Evolutionary conservation across 371 early-diverging fungal genomes (phyloP), one percentile per base, ranked within the genome.

Genomic region (Furculomyces boomerangus): DNA sequence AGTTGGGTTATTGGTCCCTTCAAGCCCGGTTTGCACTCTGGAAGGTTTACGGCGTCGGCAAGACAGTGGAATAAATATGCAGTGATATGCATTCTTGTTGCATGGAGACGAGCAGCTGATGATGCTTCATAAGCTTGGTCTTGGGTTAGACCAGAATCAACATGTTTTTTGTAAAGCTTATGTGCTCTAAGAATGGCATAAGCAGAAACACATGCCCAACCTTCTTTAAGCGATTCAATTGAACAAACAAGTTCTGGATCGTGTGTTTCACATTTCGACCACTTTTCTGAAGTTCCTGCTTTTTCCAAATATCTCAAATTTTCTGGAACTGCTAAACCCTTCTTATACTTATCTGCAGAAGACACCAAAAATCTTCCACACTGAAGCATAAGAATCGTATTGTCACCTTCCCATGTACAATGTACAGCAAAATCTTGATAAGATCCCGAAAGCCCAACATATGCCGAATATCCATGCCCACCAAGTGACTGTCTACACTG

Each of bases 361-460:
- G 74, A 71, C 50, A 93, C 81, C 55, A 93, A 71, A 62, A 88
- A 93, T 58, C 93, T 81, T 44, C 91, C 91, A 29, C 85, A 75
- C 63, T 93, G 93, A 51, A 90, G 76, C 2, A 88, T 86, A 65
- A 90, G 70, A 49, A 92, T 86, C 52, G 90, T 90, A 65, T 90
- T 90, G 68, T 86, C 87, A 58, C 86, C 86, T 63, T 86, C 91
- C 91, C 90, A 89, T 30, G 91, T 89, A 71, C 90, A 90, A 59
- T 90, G 90, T 26, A 90, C 90, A 43, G 89, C 86, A 71, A 90
- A 91, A 70, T 90, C 89, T 55, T 78, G 74, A 71, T 87, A 88
- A 64, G 86, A 79, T 40, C 76, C 75, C 50, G 92, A 80, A 29
- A 93, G 76, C 0, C 90, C 93, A 3, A 88, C 85, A 74, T 90